Percentiles rank a stretch among this genome's conserved stretches.
Evolutionary conservation across 345 rosid species (phyloP).

Genomic region (Diplotaxis tenuifolia): DNA sequence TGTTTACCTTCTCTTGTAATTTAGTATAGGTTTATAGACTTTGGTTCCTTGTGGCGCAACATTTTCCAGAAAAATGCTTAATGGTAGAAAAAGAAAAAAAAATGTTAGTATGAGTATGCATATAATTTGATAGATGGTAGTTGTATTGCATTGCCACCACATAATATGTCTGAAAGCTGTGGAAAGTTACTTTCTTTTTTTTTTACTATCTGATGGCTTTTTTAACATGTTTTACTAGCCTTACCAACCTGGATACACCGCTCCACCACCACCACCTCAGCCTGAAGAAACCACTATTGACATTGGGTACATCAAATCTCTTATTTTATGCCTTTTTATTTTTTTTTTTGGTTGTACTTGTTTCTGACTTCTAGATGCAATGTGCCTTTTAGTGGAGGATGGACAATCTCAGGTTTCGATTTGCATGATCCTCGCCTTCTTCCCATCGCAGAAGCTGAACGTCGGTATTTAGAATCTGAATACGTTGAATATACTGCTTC

Average conservation of each 20-base stretch:
- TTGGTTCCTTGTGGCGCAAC: not conserved
- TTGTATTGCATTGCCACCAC: no score
- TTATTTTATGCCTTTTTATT: not conserved
- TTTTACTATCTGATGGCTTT: conserved; percentile 6
- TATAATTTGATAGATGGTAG: no score
- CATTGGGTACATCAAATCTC: conserved; percentile 55
- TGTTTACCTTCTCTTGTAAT: not conserved
- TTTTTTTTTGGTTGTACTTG: not conserved
- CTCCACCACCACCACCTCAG: conserved; percentile 58
- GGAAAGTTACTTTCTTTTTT: no score
- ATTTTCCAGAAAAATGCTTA: not conserved
- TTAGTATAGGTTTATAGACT: not conserved
- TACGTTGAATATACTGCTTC: conserved; percentile 84
- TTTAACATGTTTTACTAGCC: conserved; percentile 42
- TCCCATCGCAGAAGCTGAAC: conserved; percentile 93
- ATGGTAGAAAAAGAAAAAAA: not conserved
- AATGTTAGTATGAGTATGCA: no score
- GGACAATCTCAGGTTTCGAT: conserved; percentile 90
- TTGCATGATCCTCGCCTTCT: conserved; percentile 77
- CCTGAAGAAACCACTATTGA: conserved; percentile 76
- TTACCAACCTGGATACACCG: conserved; percentile 76
- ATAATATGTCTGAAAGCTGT: not conserved
- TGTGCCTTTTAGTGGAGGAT: conserved; percentile 60
- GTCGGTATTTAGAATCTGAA: conserved; percentile 73
- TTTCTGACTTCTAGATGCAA: conserved; percentile 15